These are phyloP conservation scores for Barnettozyma populi DNA, from an alignment of 805 yeast genomes.

Conservation along the genomic window DNA sequence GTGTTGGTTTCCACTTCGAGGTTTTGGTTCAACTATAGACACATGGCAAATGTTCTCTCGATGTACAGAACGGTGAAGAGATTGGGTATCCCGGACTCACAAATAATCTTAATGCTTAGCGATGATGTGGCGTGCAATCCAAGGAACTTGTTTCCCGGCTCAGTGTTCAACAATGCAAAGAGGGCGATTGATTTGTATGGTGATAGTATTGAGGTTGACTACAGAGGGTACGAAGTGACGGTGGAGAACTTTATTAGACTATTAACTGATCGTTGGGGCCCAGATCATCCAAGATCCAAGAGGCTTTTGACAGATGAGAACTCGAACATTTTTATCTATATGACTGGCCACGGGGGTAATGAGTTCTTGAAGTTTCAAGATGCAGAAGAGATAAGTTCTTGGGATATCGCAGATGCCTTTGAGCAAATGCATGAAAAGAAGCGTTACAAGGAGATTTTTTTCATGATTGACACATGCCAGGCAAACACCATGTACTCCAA, in stretches of 20 bases:
- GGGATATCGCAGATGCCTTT: constrained; percentile 95
- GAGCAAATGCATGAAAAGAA: constrained; percentile 96
- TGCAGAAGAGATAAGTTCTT: constrained; percentile 93
- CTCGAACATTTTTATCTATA: constrained; percentile 86
- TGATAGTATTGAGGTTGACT: constrained; percentile 91
- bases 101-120: constrained; percentile 90
- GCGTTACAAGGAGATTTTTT: constrained; percentile 89
- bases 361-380: constrained; percentile 97
- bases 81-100: constrained; percentile 96
- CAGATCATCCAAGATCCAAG: constrained; percentile 89
- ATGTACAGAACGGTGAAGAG: constrained; percentile 95
- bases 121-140: constrained; percentile 98
- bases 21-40: constrained; percentile 98
- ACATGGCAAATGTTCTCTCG: constrained; percentile 92
- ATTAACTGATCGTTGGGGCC: constrained; percentile 93
- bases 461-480: constrained; percentile 98
- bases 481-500: constrained; percentile 96
- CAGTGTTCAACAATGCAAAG: constrained; percentile 90
- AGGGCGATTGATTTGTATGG: constrained; percentile 92
- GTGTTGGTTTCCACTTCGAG: constrained; percentile 93
- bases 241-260: constrained; percentile 93
- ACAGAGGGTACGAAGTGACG: constrained; percentile 95
- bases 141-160: constrained; percentile 91
- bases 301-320: constrained; percentile 88
- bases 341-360: constrained; percentile 99